Conservation (phyloP, 2,329 filamentous ascomycete species). For the Didymosphaeria variabile region DNA sequence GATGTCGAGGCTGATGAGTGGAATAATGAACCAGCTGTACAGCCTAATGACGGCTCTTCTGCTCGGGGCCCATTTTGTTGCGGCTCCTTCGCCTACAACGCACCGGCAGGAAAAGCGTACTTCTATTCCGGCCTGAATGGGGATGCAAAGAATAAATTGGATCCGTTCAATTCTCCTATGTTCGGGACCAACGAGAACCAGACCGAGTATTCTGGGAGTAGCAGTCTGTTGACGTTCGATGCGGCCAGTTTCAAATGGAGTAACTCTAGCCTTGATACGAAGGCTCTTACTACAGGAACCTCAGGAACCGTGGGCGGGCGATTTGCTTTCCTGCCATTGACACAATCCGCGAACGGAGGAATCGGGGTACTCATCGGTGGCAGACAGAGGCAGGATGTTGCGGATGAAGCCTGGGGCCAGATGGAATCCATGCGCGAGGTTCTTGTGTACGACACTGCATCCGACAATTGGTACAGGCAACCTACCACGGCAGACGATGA, state of each 20-base stretch:
- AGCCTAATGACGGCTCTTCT: slow-evolving; percentile 8
- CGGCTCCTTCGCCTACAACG: slow-evolving; percentile 21
- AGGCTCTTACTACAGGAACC: slow-evolving; percentile 7
- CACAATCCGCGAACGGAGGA: slow-evolving; percentile 8
- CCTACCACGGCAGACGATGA: slow-evolving; percentile 15
- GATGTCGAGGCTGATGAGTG: slow-evolving; percentile 17
- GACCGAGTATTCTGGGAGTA: slow-evolving; percentile 7
- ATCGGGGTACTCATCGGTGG: slow-evolving; percentile 16
- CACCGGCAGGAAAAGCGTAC: slow-evolving; percentile 11
- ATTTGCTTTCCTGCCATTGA: slow-evolving; percentile 21
- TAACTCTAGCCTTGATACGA: slow-evolving; percentile 8
- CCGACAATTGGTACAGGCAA: slow-evolving; percentile 20
- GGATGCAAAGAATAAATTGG: neutral
- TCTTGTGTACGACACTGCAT: slow-evolving; percentile 20
- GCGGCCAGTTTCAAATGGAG: slow-evolving; percentile 16
- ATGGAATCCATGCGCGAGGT: slow-evolving; percentile 22
- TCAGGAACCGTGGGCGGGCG: slow-evolving; percentile 11
- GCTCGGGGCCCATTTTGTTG: slow-evolving; percentile 18
- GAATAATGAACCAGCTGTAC: slow-evolving; percentile 15
- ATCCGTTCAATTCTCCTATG: slow-evolving; percentile 3
- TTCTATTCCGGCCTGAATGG: slow-evolving; percentile 17
- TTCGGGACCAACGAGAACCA: neutral
- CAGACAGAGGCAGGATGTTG: neutral
- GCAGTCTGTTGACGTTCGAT: slow-evolving; percentile 20
- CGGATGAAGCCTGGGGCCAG: neutral